phyloP scores from a whole-genome alignment of 169 alveolate genomes.

The Plasmodium knowlesi region DNA sequence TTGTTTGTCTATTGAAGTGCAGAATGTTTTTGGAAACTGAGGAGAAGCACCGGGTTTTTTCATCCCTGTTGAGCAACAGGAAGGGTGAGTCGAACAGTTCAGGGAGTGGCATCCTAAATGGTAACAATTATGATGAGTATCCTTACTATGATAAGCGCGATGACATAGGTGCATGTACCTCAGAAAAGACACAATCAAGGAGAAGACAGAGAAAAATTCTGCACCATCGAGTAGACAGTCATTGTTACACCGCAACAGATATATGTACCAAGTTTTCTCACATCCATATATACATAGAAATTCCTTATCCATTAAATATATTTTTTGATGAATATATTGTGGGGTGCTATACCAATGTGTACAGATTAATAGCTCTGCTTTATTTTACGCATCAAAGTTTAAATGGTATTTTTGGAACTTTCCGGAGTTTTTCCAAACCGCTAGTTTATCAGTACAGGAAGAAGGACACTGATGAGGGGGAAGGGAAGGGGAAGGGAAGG shows the following conservation, averaged over 20 bases:
- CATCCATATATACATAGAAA: neutral
- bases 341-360: conserved; percentile 5
- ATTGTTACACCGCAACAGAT: neutral
- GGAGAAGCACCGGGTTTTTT: neutral
- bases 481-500: neutral
- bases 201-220: neutral
- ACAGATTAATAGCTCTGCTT: conserved; percentile 7
- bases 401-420: conserved; percentile 3
- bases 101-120: neutral
- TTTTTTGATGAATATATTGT: conserved; percentile 26
- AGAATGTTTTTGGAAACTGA: conserved; percentile 2
- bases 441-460: neutral
- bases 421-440: neutral
- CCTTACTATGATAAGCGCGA: neutral
- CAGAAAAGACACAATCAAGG: neutral
- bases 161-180: neutral
- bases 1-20: conserved; percentile 29
- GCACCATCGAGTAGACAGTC: neutral
- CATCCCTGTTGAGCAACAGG: neutral
- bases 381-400: conserved; percentile 5
- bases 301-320: neutral
- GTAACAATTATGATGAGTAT: neutral
- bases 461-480: neutral
- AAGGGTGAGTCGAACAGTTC: neutral
- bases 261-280: conserved; percentile 9